phyloP scores from a whole-genome alignment of 768 basidiomycete species.

The Podaxis mareebaensis region DNA sequence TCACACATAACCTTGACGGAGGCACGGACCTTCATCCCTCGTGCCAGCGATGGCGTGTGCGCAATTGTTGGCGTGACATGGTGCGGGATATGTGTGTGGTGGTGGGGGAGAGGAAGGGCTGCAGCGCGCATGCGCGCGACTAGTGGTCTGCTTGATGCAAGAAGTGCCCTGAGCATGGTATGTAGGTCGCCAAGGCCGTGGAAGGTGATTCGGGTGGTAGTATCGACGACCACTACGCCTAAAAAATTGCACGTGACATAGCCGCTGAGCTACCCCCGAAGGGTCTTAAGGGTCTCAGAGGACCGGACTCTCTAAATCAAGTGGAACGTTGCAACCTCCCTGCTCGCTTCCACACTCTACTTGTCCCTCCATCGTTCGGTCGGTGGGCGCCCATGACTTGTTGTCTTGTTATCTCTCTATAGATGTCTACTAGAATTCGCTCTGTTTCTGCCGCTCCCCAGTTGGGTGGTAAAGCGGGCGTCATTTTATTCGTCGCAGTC shows the following conservation, averaged over 20 bases:
- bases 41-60: constrained; percentile 39
- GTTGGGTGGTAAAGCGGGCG: constrained; percentile 48
- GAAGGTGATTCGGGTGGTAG: background rate
- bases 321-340: background rate
- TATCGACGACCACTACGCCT: background rate
- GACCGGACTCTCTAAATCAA: background rate
- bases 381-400: constrained; percentile 5
- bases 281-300: background rate
- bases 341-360: background rate
- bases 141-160: constrained; percentile 64
- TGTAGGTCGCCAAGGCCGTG: constrained; percentile 15
- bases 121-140: constrained; percentile 48
- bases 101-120: constrained; percentile 25
- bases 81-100: constrained; percentile 23
- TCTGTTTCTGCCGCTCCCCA: constrained; percentile 29
- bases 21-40: constrained; percentile 96
- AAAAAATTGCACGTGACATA: background rate
- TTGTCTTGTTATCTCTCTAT: background rate
- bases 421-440: constrained; percentile 29
- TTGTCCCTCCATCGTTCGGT: background rate
- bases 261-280: background rate
- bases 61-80: constrained; percentile 25
- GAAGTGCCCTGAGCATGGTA: constrained; percentile 64
- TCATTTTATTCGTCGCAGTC: constrained; percentile 56
- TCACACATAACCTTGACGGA: constrained; percentile 95